A percentile compares a stretch with the other conserved stretches of the same genome.
Evolutionary conservation across 1,139 yeast species (phyloP).

Genomic region (Debaryomycetaceae sp.): DNA sequence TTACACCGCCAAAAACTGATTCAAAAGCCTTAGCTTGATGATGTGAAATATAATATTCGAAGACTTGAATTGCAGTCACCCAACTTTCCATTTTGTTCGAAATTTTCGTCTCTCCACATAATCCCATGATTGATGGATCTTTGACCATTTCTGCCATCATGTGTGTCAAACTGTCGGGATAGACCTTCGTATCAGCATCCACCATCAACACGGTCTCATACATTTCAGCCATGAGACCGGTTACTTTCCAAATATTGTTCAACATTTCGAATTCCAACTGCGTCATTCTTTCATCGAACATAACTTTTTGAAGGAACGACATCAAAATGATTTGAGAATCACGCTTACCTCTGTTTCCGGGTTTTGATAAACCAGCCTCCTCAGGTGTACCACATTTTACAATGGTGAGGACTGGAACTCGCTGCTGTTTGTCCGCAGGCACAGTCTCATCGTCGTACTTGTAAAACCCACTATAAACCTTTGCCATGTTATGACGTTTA

Average conservation of each 20-base stretch:
- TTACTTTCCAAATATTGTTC: slow-evolving; percentile 75
- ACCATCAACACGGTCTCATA: slow-evolving; percentile 91
- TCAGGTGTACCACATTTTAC: slow-evolving; percentile 93
- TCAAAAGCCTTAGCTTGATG: slow-evolving; percentile 97
- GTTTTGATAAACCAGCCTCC: slow-evolving; percentile 76
- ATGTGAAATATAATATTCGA: slow-evolving; percentile 93
- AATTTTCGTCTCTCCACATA: slow-evolving; percentile 96
- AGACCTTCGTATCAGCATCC: slow-evolving; percentile 94
- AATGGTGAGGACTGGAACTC: slow-evolving; percentile 77
- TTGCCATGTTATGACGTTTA: slow-evolving; percentile 97
- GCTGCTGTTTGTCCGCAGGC: slow-evolving; percentile 78
- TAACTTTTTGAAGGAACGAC: slow-evolving; percentile 87
- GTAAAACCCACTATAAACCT: slow-evolving; percentile 87
- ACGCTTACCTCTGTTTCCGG: slow-evolving; percentile 98
- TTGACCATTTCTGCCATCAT: slow-evolving; percentile 92
- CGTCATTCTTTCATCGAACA: slow-evolving; percentile 97
- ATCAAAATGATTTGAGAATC: slow-evolving; percentile 92
- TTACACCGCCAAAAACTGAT: slow-evolving; percentile 93
- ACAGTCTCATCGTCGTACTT: slow-evolving; percentile 72
- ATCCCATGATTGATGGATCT: slow-evolving; percentile 89
- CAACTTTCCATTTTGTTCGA: slow-evolving; percentile 81
- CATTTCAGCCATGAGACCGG: slow-evolving; percentile 84
- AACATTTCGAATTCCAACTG: slow-evolving; percentile 83
- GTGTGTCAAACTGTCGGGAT: slow-evolving; percentile 86
- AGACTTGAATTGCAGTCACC: slow-evolving; percentile 95